Evolutionary conservation across 345 rosid genomes (phyloP), one percentile per base, ranked within the genome.

Genomic region (Syzygium oleosum): DNA sequence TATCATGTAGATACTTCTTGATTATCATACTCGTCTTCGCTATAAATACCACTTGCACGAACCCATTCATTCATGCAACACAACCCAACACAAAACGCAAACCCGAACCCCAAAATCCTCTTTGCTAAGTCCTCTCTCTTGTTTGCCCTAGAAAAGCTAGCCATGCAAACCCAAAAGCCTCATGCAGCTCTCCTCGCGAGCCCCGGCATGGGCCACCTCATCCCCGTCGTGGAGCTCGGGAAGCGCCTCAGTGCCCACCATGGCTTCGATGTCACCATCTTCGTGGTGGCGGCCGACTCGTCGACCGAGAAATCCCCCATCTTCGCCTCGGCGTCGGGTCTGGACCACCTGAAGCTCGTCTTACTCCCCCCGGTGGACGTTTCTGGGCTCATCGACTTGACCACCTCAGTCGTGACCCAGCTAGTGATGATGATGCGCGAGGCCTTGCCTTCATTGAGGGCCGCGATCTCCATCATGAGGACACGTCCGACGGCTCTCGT

Each of bases 121-220:
- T 2, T 25, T 6, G 51, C 88, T 34, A 21, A 1, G 58, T 34
- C 79, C 56, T 77, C 22, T n/a, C 19, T 51, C 54, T 86, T 6
- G 21, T 21, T 14, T 11, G 27, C 51, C 51, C 13, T 34, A 38
- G 46, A 78, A 73, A 73, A 73, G 80, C 43, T 41, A 86, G 79
- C 87, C 51, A 93, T 92, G 94, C 88, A 89, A 43, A 73, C 65
- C 59, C 65, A 65, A 56, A 92, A 90, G 87, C 91, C 90, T 84
- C 95, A 91, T 63, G 91, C 91, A 12, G 91, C 90, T 65, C 88
- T 96, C 29, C 89, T 96, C 10, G 92, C 96, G 7, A 94, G 97
- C 86, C 98, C 96, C 17, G 97, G 98, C 85, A 88, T 94, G 93
- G 95, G 98, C 43, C 98, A 95, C 89, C 89, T 94, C 7, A 94